Evolutionary conservation across 495 filamentous ascomycete genomes (phyloP), one percentile per base, ranked within the genome.

Genomic region (Geopyxis carbonaria): DNA sequence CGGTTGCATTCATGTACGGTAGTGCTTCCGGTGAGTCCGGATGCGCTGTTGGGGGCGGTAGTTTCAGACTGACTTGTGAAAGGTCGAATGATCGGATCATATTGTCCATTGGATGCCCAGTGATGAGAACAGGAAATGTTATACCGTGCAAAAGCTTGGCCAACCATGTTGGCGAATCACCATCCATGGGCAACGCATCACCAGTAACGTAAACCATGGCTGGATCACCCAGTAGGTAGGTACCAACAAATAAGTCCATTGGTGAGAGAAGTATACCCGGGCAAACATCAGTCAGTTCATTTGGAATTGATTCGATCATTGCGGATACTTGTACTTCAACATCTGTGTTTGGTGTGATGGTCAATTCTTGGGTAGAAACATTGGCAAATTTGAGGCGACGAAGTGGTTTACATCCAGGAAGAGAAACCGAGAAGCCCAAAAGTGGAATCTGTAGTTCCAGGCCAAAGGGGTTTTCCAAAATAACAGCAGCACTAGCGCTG

Each of bases 41-140:
- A 1, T 79, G 70, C 11, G 81, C 81, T 34, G 75, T 68, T 10
- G 76, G 77, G 48, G 80, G 66, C 1, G 89, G 89, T 30, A 97
- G 61, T 21, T 65, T 70, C 57, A 97, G 89, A 48, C 84, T 72
- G 6, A 87, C 81, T 55, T 93, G 69, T 1, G 73, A 69, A 48
- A 93, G 63, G 22, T 79, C 77, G 56, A 97, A 92, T 39, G 83
- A 85, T 41, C 73, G 76, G 55, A 97, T 75, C 14, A 92, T 53
- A 45, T 80, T 72, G 36, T 80, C 83, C 47, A 94, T 70, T 2
- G 72, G 70, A 40, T 75, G 70, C 13, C 83, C 85, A 0, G 81
- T 79, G 34, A 94, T 80, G 5, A 80, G 73, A 25, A 93, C 62
- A 2, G 86, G 87, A 5, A 97, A 66, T 3, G 78, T 84, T 47